Evolutionary conservation across 2,329 filamentous ascomycete species (phyloP).

Genomic region (Cordyceps fumosorosea): DNA sequence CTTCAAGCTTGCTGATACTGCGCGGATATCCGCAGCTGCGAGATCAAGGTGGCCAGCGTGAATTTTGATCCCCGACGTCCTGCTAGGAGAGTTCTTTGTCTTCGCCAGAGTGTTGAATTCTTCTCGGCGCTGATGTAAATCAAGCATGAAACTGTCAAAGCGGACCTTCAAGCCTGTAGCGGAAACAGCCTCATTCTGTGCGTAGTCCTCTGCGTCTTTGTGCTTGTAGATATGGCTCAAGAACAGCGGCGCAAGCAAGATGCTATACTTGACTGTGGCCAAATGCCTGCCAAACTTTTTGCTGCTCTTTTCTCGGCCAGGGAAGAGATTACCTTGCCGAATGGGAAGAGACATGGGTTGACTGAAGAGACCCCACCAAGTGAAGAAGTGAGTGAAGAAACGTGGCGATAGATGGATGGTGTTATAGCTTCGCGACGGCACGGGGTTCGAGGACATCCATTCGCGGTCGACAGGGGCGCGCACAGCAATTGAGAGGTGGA

Average conservation of each 20-base stretch:
- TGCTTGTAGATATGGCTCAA: conserved; percentile 98
- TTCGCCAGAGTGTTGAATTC: conserved; percentile 80
- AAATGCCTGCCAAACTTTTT: conserved; percentile 97
- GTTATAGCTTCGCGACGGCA: conserved; percentile 87
- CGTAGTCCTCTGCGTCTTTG: conserved; percentile 85
- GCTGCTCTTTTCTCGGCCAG: conserved; percentile 88
- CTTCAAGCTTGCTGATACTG: conserved; percentile 83
- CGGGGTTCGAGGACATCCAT: conserved; percentile 70
- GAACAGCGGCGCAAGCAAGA: conserved; percentile 86
- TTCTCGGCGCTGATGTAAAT: conserved; percentile 88
- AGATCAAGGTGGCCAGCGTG: conserved; percentile 92
- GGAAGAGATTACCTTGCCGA: conserved; percentile 86
- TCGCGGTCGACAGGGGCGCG: conserved; percentile 80
- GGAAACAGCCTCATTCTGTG: conserved; percentile 62
- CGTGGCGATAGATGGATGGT: conserved; percentile 89
- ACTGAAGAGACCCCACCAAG: conserved; percentile 96
- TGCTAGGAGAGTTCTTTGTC: conserved; percentile 66
- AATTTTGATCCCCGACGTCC: conserved; percentile 90
- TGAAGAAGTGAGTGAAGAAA: conserved; percentile 97
- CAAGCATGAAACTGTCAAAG: conserved; percentile 94
- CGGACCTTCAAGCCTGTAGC: conserved; percentile 95
- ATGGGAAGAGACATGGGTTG: conserved; percentile 92
- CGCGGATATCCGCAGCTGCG: conserved; percentile 83
- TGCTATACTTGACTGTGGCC: conserved; percentile 97
- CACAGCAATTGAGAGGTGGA: conserved; percentile 89